Evolutionary conservation across 495 filamentous ascomycete species (phyloP), one percentile per base, ranked within the genome.

Genomic region (Acidiella bohemica): DNA sequence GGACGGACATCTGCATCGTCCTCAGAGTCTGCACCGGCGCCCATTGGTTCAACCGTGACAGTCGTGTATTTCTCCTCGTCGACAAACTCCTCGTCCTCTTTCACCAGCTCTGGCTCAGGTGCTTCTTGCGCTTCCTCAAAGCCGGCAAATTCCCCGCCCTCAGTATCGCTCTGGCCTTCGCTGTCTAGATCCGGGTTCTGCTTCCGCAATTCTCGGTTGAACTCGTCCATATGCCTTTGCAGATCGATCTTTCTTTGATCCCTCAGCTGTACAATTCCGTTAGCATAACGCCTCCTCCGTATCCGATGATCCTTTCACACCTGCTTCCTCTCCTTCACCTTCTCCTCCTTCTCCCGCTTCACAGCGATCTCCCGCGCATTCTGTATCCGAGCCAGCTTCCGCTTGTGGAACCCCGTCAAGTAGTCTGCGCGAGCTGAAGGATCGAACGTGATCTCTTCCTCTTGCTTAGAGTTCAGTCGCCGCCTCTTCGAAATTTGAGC

Each of bases 41-140:
- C 80, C 55, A 97, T 84, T n/a, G 80, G 79, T 57, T 94, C 85
- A 0, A 97, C 74, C 0, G 84, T 94, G 21, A 97, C 90, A 3
- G 81, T 92, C 13, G 88, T 93, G 54, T 82, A 92, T 58, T 80
- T 81, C 53, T 94, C 88, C 59, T 96, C 90, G 60, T 97, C 90
- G 43, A 94, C 72, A 61, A 93, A 97, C 60, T 94, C 86, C 39
- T 88, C 87, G 53, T 95, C 84, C 49, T 79, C 75, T 55, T 87
- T 75, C 14, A 92, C 39, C 36, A 25, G 61, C 56, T 34, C 57
- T 3, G 17, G 29, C 24, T 20, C 29, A 3, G 18, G 19, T 16
- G 23, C 49, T 14, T n/a, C n/a, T n/a, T n/a, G 51, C 56, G 3
- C 56, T 53, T 4, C 67, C 65, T 4, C n/a, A n/a, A n/a, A n/a